Conservation (phyloP, 2,329 filamentous ascomycete species). For the Plenodomus lindquistii region DNA sequence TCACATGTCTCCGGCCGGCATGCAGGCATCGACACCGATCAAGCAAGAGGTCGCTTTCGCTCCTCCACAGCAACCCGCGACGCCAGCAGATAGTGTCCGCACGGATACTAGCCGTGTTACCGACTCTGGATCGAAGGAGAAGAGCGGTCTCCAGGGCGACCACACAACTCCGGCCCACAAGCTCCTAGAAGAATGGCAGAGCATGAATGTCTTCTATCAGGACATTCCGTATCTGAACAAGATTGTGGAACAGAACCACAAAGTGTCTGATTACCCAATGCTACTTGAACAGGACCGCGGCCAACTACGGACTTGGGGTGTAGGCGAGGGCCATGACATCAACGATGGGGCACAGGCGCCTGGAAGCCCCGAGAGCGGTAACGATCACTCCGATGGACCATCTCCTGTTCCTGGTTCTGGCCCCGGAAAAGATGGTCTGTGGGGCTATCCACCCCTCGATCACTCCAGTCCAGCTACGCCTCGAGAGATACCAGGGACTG, state of each 20-base stretch:
- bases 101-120: conserved; percentile 27
- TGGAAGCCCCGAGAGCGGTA: conserved; percentile 40
- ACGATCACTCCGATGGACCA: conserved; percentile 42
- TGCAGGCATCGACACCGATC: conserved; percentile 33
- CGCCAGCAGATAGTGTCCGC: conserved; percentile 39
- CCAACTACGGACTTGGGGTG: conserved; percentile 73
- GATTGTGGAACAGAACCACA: conserved; percentile 71
- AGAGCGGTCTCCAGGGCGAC: conserved; percentile 69
- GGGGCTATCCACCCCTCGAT: conserved; percentile 55
- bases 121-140: conserved; percentile 24
- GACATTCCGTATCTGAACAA: conserved; percentile 53
- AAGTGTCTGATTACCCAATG: conserved; percentile 67
- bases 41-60: conserved; percentile 33
- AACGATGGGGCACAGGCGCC: conserved; percentile 52
- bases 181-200: conserved; percentile 69
- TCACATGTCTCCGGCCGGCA: conserved; percentile 29
- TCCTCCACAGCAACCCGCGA: conserved; percentile 34
- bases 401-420: conserved; percentile 45
- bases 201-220: conserved; percentile 60
- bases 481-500: conserved; percentile 41
- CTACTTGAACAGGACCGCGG: conserved; percentile 74
- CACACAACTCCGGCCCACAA: conserved; percentile 90
- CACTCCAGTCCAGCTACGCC: conserved; percentile 35
- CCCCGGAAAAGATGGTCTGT: conserved; percentile 47
- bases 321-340: conserved; percentile 72